A percentile compares a stretch with the other conserved stretches of the same genome.
phyloP scores from a whole-genome alignment of 2,329 filamentous ascomycete species.

The Neoarthrinium moseri region DNA sequence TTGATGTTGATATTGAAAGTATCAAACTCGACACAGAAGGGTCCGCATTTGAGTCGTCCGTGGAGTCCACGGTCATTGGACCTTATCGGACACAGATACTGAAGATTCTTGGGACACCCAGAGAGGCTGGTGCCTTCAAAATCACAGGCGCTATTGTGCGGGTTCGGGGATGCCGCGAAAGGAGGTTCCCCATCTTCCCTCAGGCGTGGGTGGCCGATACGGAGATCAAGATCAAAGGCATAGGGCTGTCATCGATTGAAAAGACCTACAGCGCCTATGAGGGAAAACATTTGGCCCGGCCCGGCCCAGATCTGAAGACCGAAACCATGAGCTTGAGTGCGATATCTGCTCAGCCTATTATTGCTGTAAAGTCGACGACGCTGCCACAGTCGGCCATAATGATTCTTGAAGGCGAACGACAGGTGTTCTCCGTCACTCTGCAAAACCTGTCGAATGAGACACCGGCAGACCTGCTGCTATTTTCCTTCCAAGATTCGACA shows the following conservation, averaged over 20 bases:
- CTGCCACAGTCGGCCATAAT: slow-evolving; percentile 84
- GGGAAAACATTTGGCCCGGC: slow-evolving; percentile 35
- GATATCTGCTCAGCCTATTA: slow-evolving; percentile 74
- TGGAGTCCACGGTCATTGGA: slow-evolving; percentile 68
- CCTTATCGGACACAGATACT: slow-evolving; percentile 82
- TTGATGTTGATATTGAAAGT: slow-evolving; percentile 86
- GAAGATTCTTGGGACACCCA: slow-evolving; percentile 67
- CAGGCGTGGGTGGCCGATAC: slow-evolving; percentile 71
- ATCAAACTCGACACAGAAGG: slow-evolving; percentile 74
- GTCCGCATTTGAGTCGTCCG: slow-evolving; percentile 65
- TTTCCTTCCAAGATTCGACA: slow-evolving; percentile 88
- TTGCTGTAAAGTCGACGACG: slow-evolving; percentile 73
- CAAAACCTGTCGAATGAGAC: slow-evolving; percentile 72
- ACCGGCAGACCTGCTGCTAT: slow-evolving; percentile 78
- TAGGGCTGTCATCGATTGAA: slow-evolving; percentile 62
- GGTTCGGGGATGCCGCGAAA: slow-evolving; percentile 77
- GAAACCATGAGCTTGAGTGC: slow-evolving; percentile 66
- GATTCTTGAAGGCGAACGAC: slow-evolving; percentile 87
- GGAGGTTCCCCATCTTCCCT: slow-evolving; percentile 80
- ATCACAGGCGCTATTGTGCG: slow-evolving; percentile 79
- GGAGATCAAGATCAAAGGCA: slow-evolving; percentile 73
- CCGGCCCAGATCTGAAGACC: slow-evolving; percentile 42
- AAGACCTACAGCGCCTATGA: slow-evolving; percentile 19
- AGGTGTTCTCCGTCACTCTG: slow-evolving; percentile 74
- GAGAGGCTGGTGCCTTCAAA: slow-evolving; percentile 63